These are phyloP conservation scores for Hypocrella siamensis DNA, from an alignment of 2,329 filamentous ascomycete genomes.

Conservation along the genomic window DNA sequence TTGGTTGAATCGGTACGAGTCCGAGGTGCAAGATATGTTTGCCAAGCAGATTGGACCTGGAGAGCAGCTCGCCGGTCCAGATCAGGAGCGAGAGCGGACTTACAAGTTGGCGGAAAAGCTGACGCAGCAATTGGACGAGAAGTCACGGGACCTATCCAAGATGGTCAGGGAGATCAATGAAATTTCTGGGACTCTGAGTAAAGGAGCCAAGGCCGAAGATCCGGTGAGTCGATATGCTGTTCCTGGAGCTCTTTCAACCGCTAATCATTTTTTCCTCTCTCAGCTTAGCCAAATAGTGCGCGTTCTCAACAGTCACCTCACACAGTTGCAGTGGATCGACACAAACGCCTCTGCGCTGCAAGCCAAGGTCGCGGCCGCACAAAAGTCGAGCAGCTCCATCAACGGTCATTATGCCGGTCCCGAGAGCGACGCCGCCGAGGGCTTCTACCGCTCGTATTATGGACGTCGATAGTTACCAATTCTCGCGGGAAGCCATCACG, in stretches of 20 bases:
- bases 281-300: slow-evolving; percentile 90
- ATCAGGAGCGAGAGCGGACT: slow-evolving; percentile 89
- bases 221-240: slow-evolving; percentile 42
- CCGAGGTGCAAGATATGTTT: slow-evolving; percentile 80
- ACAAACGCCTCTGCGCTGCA: slow-evolving; percentile 67
- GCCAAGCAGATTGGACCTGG: slow-evolving; percentile 59
- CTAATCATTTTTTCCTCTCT: slow-evolving; percentile 3
- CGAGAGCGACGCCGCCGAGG: slow-evolving; percentile 62
- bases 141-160: slow-evolving; percentile 79
- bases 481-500: slow-evolving; percentile 1
- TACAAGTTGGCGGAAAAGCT: slow-evolving; percentile 93
- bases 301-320: slow-evolving; percentile 84
- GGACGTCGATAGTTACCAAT: slow-evolving; percentile 42
- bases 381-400: slow-evolving; percentile 57
- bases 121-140: slow-evolving; percentile 78
- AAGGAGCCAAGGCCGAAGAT: slow-evolving; percentile 76
- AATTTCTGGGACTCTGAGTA: slow-evolving; percentile 77
- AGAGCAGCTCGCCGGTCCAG: slow-evolving; percentile 69
- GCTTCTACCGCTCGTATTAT: slow-evolving; percentile 83
- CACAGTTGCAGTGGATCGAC: slow-evolving; percentile 87
- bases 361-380: slow-evolving; percentile 65
- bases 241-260: slow-evolving; percentile 1
- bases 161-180: slow-evolving; percentile 99
- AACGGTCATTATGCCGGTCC: slow-evolving; percentile 40
- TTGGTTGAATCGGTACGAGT: slow-evolving; percentile 84